Conservation (phyloP, 2,329 filamentous ascomycete genomes). For the Tolypocladium ovalisporum region DNA sequence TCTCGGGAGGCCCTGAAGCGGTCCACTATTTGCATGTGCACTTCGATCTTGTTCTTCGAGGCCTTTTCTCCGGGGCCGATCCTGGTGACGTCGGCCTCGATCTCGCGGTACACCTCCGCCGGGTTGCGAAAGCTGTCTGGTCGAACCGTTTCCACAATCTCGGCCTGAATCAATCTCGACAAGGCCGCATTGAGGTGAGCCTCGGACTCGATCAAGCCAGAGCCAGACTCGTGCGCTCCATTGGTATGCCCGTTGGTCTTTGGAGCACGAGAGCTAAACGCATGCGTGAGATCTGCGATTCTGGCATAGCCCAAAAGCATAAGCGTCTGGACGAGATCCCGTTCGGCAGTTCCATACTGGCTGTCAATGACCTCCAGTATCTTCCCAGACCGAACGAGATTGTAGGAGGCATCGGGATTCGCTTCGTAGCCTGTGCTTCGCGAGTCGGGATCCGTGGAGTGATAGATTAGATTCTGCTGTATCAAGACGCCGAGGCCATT, state of each 20-base stretch:
- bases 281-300: slow-evolving; percentile 57
- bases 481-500: slow-evolving; percentile 76
- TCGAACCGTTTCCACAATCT: slow-evolving; percentile 56
- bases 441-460: slow-evolving; percentile 53
- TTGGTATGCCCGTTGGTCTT: slow-evolving; percentile 24
- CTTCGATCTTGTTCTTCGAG: slow-evolving; percentile 54
- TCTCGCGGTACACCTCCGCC: slow-evolving; percentile 47
- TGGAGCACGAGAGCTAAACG: slow-evolving; percentile 35
- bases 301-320: slow-evolving; percentile 68
- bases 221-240: slow-evolving; percentile 17
- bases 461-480: slow-evolving; percentile 77
- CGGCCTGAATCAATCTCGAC: slow-evolving; percentile 47
- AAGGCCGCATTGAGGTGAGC: slow-evolving; percentile 39
- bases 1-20: slow-evolving; percentile 42
- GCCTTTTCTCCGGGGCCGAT: slow-evolving; percentile 29
- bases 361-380: slow-evolving; percentile 66
- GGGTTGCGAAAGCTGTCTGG: slow-evolving; percentile 47
- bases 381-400: slow-evolving; percentile 69
- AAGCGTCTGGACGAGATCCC: slow-evolving; percentile 63
- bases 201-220: slow-evolving; percentile 30
- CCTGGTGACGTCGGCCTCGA: slow-evolving; percentile 52
- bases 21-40: slow-evolving; percentile 43
- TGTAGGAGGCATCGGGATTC: slow-evolving; percentile 70
- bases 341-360: slow-evolving; percentile 64
- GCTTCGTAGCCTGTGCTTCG: slow-evolving; percentile 70